Evolutionary conservation across 1,284 basidiomycete genomes (phyloP).

Genomic region (Puccinia horiana): DNA sequence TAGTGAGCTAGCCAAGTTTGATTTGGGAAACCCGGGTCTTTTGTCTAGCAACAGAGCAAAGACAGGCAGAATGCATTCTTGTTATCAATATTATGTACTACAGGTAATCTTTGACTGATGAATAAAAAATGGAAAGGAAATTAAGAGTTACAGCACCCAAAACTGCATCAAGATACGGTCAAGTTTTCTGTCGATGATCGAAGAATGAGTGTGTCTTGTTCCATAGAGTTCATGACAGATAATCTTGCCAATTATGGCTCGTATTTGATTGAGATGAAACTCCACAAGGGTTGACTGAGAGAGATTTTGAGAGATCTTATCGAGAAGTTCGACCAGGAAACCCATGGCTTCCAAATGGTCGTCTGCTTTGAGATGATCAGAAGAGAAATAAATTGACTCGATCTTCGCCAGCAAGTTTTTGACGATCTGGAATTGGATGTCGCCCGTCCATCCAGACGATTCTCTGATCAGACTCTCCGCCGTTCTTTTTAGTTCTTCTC

Average conservation of each 20-base stretch:
- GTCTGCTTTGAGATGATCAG: not conserved
- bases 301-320: not conserved
- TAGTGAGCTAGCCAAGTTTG: too few species aligned
- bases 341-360: not conserved
- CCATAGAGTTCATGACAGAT: not conserved
- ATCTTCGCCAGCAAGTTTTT: not conserved
- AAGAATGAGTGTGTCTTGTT: not conserved
- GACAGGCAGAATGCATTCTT: too few species aligned
- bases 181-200: conserved; percentile 11
- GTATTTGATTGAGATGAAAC: not conserved
- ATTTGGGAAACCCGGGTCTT: too few species aligned
- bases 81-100: too few species aligned
- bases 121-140: not conserved
- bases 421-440: conserved; percentile 9
- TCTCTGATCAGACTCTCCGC: not conserved
- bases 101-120: not conserved
- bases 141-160: conserved; percentile 14
- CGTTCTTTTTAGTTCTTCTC: not conserved
- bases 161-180: conserved; percentile 27
- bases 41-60: too few species aligned
- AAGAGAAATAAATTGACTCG: not conserved
- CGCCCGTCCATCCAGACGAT: conserved; percentile 3
- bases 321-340: not conserved
- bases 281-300: not conserved
- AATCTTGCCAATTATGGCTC: not conserved